phyloP scores from a whole-genome alignment of 1,139 yeast species.

The Zygoascus hellenicus region DNA sequence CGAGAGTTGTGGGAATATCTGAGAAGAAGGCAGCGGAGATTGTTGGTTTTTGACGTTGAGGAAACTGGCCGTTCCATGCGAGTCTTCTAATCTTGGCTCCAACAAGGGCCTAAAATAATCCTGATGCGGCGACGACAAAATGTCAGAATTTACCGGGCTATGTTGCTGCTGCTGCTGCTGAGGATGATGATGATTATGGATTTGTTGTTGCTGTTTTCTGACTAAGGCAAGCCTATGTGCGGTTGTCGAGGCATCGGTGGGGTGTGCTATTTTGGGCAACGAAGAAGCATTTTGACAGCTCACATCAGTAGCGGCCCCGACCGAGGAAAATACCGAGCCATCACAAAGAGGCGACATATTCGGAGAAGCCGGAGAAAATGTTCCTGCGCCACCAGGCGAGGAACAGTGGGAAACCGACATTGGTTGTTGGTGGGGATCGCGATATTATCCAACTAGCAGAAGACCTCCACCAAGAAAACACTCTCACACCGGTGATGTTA shows the following conservation, averaged over 20 bases:
- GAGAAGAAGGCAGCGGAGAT: neutral
- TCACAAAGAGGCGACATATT: constrained; percentile 1
- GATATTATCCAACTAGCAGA: no score
- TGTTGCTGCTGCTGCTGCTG: no score
- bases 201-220: no score
- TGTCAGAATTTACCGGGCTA: no score
- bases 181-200: no score
- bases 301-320: neutral
- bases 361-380: constrained; percentile 1
- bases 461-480: no score
- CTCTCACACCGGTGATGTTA: no score
- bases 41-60: neutral
- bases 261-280: no score
- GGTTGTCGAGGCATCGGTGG: no score
- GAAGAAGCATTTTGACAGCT: no score
- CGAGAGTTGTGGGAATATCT: neutral
- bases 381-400: neutral
- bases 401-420: constrained; percentile 5
- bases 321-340: neutral
- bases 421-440: neutral
- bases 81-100: neutral
- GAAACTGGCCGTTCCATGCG: neutral
- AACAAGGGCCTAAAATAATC: constrained; percentile 1
- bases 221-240: no score
- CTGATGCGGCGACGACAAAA: neutral